phyloP scores from a whole-genome alignment of 2,329 filamentous ascomycete genomes.

The Fusarium oligoseptatum region DNA sequence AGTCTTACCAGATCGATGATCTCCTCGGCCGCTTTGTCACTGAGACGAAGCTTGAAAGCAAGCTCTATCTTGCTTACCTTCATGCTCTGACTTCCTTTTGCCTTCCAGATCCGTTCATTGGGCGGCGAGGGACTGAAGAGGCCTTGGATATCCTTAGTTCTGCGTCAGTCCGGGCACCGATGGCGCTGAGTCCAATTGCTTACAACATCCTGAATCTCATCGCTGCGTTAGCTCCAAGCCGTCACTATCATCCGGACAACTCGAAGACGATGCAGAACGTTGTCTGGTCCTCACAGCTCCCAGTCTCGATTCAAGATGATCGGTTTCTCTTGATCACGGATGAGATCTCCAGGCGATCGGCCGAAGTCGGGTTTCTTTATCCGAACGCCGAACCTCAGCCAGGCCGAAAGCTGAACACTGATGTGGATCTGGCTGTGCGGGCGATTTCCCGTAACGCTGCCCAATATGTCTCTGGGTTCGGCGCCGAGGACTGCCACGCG shows the following conservation, averaged over 20 bases:
- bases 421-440: constrained; percentile 20
- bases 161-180: constrained; percentile 58
- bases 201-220: not conserved
- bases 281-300: constrained; percentile 54
- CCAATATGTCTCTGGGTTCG: constrained; percentile 28
- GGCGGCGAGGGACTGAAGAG: constrained; percentile 66
- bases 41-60: constrained; percentile 64
- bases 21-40: constrained; percentile 64
- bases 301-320: constrained; percentile 59
- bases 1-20: constrained; percentile 63
- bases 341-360: not conserved
- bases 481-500: constrained; percentile 33
- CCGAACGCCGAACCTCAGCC: not conserved
- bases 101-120: constrained; percentile 62
- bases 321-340: constrained; percentile 49
- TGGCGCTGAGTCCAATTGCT: not conserved
- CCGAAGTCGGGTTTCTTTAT: constrained; percentile 22
- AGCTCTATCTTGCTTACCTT: constrained; percentile 64
- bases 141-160: constrained; percentile 63
- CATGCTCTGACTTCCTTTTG: constrained; percentile 68
- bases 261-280: constrained; percentile 61
- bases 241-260: constrained; percentile 60
- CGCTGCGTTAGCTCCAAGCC: constrained; percentile 39
- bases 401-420: no score
- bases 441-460: constrained; percentile 25